These are phyloP conservation scores for Acanthamoeba triangularis DNA, from an alignment of 208 protist species.

Conservation along the genomic window DNA sequence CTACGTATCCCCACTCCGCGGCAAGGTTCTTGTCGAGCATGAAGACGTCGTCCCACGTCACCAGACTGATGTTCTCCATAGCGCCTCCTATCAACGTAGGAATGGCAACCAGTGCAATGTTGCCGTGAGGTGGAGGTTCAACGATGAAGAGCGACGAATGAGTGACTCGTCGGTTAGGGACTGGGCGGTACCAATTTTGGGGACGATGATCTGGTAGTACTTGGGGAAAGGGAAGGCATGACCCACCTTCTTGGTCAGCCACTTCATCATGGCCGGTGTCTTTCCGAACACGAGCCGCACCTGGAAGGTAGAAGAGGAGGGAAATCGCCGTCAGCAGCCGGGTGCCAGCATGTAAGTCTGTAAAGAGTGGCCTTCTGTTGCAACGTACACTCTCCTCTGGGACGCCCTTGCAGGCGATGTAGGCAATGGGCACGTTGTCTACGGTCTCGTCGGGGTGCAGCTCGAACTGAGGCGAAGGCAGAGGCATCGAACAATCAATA, in stretches of 20 bases:
- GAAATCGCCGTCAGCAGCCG: background rate
- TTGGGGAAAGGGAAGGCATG: slow-evolving; percentile 62
- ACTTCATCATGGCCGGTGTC: slow-evolving; percentile 43
- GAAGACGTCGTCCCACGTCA: slow-evolving; percentile 52
- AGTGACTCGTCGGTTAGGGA: background rate
- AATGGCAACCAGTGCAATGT: background rate
- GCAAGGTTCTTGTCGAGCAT: slow-evolving; percentile 35
- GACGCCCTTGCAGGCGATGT: slow-evolving; percentile 65
- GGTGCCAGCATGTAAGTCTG: background rate
- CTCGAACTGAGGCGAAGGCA: background rate
- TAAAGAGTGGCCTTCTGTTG: background rate
- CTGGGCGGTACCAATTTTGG: background rate
- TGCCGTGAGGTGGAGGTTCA: background rate
- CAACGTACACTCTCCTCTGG: background rate
- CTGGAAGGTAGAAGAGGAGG: background rate
- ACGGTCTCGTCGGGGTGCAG: slow-evolving; percentile 5
- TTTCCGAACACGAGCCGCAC: slow-evolving; percentile 47
- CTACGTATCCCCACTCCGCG: slow-evolving; percentile 43
- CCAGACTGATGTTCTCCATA: slow-evolving; percentile 70
- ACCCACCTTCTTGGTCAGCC: slow-evolving; percentile 57
- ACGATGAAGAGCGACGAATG: background rate
- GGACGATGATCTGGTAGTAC: slow-evolving; percentile 63
- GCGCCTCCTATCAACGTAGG: background rate
- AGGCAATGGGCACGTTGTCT: background rate
- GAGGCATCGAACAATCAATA: background rate